A percentile compares a stretch with the other conserved stretches of the same genome.
Conservation (phyloP, 2,329 filamentous ascomycete genomes). For the Leptographium radiaticola region DNA sequence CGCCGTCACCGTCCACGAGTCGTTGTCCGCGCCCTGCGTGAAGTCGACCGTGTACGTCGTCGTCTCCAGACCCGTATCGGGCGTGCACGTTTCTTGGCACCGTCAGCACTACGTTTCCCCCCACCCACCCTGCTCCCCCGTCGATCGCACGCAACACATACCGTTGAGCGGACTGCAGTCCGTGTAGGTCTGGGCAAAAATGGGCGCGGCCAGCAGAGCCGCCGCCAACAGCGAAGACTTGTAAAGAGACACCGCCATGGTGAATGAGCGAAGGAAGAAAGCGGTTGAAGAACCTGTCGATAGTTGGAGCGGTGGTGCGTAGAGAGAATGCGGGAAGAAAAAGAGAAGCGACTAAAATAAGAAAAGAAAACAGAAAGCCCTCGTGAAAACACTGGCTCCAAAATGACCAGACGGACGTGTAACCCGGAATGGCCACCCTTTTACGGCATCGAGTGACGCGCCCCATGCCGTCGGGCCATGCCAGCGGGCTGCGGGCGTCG, state of each 20-base stretch:
- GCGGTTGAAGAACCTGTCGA: not conserved
- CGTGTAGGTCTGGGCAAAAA: not conserved
- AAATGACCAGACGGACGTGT: too few species aligned
- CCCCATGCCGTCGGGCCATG: too few species aligned
- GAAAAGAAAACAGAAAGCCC: not conserved
- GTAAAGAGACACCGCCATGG: not conserved
- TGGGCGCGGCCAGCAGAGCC: not conserved
- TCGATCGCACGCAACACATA: not conserved
- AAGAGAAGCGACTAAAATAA: not conserved
- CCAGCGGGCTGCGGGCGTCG: too few species aligned
- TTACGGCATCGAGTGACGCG: too few species aligned
- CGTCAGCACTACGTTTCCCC: not conserved
- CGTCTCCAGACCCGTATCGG: not conserved
- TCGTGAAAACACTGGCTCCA: not conserved
- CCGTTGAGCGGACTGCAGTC: not conserved
- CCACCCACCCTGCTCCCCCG: too few species aligned
- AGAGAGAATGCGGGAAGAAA: too few species aligned
- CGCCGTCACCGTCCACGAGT: not conserved
- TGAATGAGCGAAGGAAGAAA: not conserved
- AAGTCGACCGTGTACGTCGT: slow-evolving; percentile 8
- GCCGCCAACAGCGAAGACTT: not conserved
- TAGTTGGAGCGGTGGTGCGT: not conserved
- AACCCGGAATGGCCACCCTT: too few species aligned
- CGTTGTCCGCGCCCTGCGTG: slow-evolving; percentile 3
- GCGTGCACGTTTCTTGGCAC: not conserved